Evolutionary conservation across 768 basidiomycete genomes (phyloP).

Genomic region (Psilocybe cyanescens): DNA sequence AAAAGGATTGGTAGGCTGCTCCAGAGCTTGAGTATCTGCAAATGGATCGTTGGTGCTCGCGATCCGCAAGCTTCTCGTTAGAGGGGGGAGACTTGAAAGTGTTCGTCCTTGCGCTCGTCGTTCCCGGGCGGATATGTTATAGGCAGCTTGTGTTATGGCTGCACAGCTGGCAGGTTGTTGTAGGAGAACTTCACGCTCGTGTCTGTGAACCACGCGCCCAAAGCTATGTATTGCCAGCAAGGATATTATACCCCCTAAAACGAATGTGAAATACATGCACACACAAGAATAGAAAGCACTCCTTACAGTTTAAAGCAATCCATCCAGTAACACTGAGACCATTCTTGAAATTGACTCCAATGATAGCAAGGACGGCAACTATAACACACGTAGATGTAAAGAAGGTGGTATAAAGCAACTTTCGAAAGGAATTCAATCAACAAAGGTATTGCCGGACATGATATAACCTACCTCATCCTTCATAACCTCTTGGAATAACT

Average conservation of each 20-base stretch:
- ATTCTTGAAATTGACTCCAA: constrained; percentile 52
- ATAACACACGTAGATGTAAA: constrained; percentile 53
- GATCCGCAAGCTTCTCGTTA: constrained; percentile 17
- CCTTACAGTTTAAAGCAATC: constrained; percentile 59
- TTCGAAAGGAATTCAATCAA: neutral
- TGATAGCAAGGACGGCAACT: constrained; percentile 50
- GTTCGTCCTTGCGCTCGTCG: constrained; percentile 8
- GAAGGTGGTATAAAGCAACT: constrained; percentile 60
- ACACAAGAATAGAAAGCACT: neutral
- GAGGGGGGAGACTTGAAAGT: constrained; percentile 10
- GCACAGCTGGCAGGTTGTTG: constrained; percentile 50
- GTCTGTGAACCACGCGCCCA: constrained; percentile 59
- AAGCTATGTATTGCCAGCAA: constrained; percentile 62
- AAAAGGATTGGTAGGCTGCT: constrained; percentile 17
- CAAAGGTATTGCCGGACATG: neutral
- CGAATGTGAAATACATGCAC: constrained; percentile 11
- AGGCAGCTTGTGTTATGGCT: constrained; percentile 32
- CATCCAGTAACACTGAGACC: constrained; percentile 52
- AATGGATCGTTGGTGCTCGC: constrained; percentile 33
- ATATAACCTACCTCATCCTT: constrained; percentile 58
- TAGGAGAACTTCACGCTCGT: constrained; percentile 59
- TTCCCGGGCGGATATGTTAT: constrained; percentile 17
- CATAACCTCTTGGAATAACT: constrained; percentile 58
- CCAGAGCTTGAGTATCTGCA: constrained; percentile 28
- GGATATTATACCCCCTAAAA: constrained; percentile 58